Percentiles rank a stretch among this genome's conserved stretches.
phyloP scores from a whole-genome alignment of 2,329 filamentous ascomycete species.

The Verticillium tricorpus region DNA sequence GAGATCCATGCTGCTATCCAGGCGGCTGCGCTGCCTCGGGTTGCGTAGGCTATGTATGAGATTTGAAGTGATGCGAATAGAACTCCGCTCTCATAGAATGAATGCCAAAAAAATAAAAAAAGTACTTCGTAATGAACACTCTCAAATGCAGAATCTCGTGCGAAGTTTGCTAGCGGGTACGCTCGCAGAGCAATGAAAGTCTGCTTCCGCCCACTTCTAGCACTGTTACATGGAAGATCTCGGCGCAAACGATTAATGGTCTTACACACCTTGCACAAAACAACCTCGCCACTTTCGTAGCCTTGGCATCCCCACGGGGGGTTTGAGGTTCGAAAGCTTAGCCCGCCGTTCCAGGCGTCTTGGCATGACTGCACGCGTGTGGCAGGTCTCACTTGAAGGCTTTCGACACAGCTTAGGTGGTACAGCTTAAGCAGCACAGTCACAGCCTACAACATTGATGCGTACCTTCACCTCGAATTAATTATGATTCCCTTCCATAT shows the following conservation, averaged over 20 bases:
- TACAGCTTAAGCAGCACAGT: too few relatives aligned
- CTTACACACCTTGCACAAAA: not conserved
- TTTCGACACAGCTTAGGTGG: too few relatives aligned
- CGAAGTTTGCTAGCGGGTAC: too few relatives aligned
- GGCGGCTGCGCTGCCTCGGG: constrained; percentile 15
- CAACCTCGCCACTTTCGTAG: not conserved
- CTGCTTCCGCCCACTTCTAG: too few relatives aligned
- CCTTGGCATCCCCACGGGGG: not conserved
- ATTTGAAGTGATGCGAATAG: not conserved
- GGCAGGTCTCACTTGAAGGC: not conserved
- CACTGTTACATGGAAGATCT: not conserved
- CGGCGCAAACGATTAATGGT: too few relatives aligned
- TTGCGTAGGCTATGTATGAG: not conserved
- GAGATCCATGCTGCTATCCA: constrained; percentile 37
- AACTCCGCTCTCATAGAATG: not conserved
- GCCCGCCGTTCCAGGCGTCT: not conserved
- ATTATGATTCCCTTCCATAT: not conserved
- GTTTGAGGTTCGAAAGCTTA: not conserved
- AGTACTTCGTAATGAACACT: too few relatives aligned
- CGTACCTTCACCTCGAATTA: not conserved
- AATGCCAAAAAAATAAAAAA: not conserved
- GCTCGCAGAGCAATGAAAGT: too few relatives aligned
- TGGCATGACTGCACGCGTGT: not conserved
- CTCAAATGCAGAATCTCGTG: too few relatives aligned
- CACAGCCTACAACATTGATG: too few relatives aligned